These are phyloP conservation scores for Drechslerella dactyloides DNA, from an alignment of 2,329 filamentous ascomycete species.

Conservation along the genomic window DNA sequence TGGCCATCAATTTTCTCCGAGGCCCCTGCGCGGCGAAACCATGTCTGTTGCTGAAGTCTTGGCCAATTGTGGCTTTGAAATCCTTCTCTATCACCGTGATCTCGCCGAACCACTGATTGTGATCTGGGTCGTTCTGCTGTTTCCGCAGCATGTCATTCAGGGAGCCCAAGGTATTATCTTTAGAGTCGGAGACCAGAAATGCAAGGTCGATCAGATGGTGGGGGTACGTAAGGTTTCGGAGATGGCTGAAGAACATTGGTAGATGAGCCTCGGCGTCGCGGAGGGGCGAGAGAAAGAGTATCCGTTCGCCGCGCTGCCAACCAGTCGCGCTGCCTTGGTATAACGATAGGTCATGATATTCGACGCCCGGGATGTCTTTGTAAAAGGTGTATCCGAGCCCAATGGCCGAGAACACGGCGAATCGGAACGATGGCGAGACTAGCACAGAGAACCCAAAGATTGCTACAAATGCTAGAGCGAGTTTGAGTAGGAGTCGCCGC, in stretches of 20 bases:
- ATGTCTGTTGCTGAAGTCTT: conserved; percentile 96
- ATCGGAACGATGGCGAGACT: conserved; percentile 39
- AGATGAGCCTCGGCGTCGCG: conserved; percentile 91
- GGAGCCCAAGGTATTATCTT: conserved; percentile 81
- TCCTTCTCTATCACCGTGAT: conserved; percentile 98
- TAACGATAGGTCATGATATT: conserved; percentile 93
- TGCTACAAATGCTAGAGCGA: conserved; percentile 14
- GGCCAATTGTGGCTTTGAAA: conserved; percentile 96
- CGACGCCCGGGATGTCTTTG: conserved; percentile 75
- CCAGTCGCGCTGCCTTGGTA: conserved; percentile 89
- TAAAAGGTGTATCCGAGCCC: conserved; percentile 46
- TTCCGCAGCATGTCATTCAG: conserved; percentile 76
- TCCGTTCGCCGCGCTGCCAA: conserved; percentile 95
- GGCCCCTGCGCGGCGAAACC: conserved; percentile 95
- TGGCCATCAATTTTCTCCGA: conserved; percentile 94
- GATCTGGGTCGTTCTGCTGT: conserved; percentile 79
- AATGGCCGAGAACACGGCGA: conserved; percentile 30
- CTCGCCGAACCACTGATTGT: conserved; percentile 85
- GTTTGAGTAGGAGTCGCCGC: conserved; percentile 33
- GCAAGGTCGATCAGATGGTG: conserved; percentile 95
- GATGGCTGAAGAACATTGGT: conserved; percentile 97
- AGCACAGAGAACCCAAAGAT: conserved; percentile 31
- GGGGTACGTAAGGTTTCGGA: conserved; percentile 95
- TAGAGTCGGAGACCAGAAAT: conserved; percentile 96
- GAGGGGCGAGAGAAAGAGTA: conserved; percentile 90